phyloP scores from a whole-genome alignment of 2,329 filamentous ascomycete genomes.

The Orbilia quercus region DNA sequence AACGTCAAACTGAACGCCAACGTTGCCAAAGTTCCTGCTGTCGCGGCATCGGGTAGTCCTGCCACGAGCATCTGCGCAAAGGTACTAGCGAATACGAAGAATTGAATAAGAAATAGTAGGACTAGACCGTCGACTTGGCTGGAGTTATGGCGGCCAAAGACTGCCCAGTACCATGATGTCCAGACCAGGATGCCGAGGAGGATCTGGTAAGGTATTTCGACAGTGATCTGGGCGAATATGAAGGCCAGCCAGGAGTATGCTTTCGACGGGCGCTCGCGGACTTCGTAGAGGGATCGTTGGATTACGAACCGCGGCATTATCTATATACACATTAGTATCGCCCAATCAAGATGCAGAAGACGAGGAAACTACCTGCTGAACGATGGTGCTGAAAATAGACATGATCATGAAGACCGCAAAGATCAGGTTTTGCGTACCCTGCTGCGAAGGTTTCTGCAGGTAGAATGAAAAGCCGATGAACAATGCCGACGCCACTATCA shows the following conservation, averaged over 20 bases:
- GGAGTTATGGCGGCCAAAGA: constrained; percentile 71
- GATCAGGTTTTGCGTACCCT: constrained; percentile 86
- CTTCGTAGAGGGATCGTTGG: constrained; percentile 84
- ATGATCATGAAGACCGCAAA: constrained; percentile 86
- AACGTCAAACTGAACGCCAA: constrained; percentile 57
- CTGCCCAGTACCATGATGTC: constrained; percentile 85
- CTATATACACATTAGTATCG: constrained; percentile 72
- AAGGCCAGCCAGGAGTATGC: constrained; percentile 87
- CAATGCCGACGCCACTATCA: constrained; percentile 73
- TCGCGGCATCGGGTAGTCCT: constrained; percentile 78
- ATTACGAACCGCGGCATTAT: constrained; percentile 88
- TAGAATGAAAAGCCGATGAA: constrained; percentile 88
- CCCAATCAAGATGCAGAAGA: constrained; percentile 82
- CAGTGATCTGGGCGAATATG: constrained; percentile 82
- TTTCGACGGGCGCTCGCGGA: constrained; percentile 84
- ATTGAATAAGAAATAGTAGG: constrained; percentile 79
- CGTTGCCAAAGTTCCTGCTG: constrained; percentile 79
- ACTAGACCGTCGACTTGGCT: constrained; percentile 78
- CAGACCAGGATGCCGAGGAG: constrained; percentile 81
- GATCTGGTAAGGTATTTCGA: constrained; percentile 86
- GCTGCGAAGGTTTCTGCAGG: constrained; percentile 75
- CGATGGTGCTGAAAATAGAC: constrained; percentile 82
- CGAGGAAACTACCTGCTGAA: constrained; percentile 78
- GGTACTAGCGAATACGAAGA: constrained; percentile 82
- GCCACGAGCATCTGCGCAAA: constrained; percentile 83